Percentiles rank a stretch among this genome's conserved stretches.
These are phyloP conservation scores for Coniochaeta ligniaria DNA, from an alignment of 2,329 filamentous ascomycete species.

Conservation along the genomic window DNA sequence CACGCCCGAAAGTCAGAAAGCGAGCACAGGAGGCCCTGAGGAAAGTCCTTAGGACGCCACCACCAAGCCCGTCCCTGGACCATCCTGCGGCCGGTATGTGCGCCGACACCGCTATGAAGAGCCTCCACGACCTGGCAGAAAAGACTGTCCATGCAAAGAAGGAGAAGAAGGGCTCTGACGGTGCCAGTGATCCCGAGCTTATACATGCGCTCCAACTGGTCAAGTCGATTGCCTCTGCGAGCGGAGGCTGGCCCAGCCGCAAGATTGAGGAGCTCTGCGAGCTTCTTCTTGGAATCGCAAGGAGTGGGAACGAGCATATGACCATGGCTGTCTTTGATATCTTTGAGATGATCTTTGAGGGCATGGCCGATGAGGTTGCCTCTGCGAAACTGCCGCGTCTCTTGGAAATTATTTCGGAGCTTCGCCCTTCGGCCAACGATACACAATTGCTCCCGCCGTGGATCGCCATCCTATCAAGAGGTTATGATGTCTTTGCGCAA, in stretches of 20 bases:
- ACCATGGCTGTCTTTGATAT: conserved; percentile 96
- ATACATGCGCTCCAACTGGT: conserved; percentile 91
- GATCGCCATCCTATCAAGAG: conserved; percentile 91
- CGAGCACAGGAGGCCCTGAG: conserved; percentile 83
- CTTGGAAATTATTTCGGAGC: conserved; percentile 83
- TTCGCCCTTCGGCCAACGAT: conserved; percentile 88
- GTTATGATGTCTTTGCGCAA: conserved; percentile 88
- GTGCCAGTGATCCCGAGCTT: conserved; percentile 69
- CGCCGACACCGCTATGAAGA: conserved; percentile 80
- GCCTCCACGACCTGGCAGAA: conserved; percentile 64
- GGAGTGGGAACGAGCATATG: conserved; percentile 88
- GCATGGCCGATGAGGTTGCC: conserved; percentile 82
- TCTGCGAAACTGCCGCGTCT: conserved; percentile 85
- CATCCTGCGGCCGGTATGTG: conserved; percentile 96
- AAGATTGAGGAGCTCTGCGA: conserved; percentile 93
- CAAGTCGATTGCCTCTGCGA: conserved; percentile 79
- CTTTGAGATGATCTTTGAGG: conserved; percentile 92
- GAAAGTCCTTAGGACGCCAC: conserved; percentile 75
- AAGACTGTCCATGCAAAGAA: conserved; percentile 58
- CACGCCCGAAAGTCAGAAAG: conserved; percentile 88
- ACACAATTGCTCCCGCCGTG: conserved; percentile 91
- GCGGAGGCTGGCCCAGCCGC: conserved; percentile 91
- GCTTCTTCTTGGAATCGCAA: conserved; percentile 78
- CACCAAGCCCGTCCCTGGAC: conserved; percentile 85
- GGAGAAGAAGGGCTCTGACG: conserved; percentile 54